Conservation (phyloP, 2,329 filamentous ascomycete species). For the Metarhizium anisopliae region DNA sequence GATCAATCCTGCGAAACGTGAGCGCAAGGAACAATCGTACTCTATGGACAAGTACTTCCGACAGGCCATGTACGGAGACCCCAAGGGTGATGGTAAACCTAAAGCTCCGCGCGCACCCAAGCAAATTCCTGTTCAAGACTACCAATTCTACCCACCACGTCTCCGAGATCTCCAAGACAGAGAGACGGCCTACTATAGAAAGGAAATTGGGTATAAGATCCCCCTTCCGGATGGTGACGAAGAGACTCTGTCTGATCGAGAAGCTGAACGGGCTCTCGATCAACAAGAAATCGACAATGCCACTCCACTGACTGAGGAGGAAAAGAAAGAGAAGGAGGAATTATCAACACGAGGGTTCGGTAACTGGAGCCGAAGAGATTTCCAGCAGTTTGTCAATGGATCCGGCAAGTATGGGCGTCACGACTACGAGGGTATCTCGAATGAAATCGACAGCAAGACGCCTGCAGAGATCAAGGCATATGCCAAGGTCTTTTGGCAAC, state of each 20-base stretch:
- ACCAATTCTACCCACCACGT: slow-evolving; percentile 86
- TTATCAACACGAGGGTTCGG: slow-evolving; percentile 80
- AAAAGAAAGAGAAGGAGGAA: slow-evolving; percentile 75
- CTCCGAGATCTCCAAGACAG: slow-evolving; percentile 88
- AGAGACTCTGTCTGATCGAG: slow-evolving; percentile 74
- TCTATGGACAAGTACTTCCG: slow-evolving; percentile 99
- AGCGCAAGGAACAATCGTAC: slow-evolving; percentile 95
- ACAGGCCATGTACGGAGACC: slow-evolving; percentile 69
- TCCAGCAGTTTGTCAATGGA: slow-evolving; percentile 95
- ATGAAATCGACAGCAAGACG: slow-evolving; percentile 86
- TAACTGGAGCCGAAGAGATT: slow-evolving; percentile 94
- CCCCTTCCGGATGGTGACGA: slow-evolving; percentile 83
- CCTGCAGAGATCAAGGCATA: slow-evolving; percentile 81
- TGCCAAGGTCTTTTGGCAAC: slow-evolving; percentile 92
- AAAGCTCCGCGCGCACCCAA: slow-evolving; percentile 94
- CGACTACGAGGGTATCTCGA: slow-evolving; percentile 76
- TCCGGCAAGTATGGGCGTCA: slow-evolving; percentile 85
- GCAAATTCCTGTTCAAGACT: slow-evolving; percentile 86
- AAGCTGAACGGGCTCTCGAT: slow-evolving; percentile 77
- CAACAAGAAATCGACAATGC: slow-evolving; percentile 93
- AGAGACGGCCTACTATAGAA: slow-evolving; percentile 91
- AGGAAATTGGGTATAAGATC: slow-evolving; percentile 93
- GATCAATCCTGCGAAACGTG: slow-evolving; percentile 98
- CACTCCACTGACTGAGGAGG: slow-evolving; percentile 77
- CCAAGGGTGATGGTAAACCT: slow-evolving; percentile 82